Base-by-base conservation (phyloP, 2,329 filamentous ascomycete genomes). In the Torrubiella hemipterigena region DNA sequence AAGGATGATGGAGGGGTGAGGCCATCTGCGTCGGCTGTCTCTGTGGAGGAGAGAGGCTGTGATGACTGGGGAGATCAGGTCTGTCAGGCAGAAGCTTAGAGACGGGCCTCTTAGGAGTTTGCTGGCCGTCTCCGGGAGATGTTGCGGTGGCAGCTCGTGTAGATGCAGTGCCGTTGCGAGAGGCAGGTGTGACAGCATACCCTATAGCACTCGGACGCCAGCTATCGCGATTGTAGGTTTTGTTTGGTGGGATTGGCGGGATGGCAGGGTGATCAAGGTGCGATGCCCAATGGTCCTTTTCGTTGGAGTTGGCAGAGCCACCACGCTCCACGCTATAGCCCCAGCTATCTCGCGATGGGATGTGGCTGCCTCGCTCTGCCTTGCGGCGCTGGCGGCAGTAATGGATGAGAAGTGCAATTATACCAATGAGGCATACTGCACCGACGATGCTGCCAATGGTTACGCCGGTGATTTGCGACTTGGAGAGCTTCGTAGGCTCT, bases 381-480 rank as follows among this genome's bases (percentile, higher is more conserved):
- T 49, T 56, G 30, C 52, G 55, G n/a, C 66, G 60, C 7, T 51
- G 43, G 30, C 49, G 52, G 7, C 30, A 9, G 35, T 46, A 48
- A 27, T 42, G 43, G 27, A 63, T 55, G 4, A 59, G 56, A 11
- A 68, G 33, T 7, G 69, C 41, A 16, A 73, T 59, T 10, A 68
- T 45, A 5, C 56, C 58, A 17, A 72, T 43, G 6, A 61, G 65
- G 13, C 77, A 41, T 5, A 61, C 49, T 4, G 65, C 52, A 2
- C 62, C 63, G 5, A 64, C 67, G 5, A 63, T 59, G 9, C 63
- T 56, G 6, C 71, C 76, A 4, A 74, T 56, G 2, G 65, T 57
- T 36, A 81, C 73, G 6, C 74, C 76, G 13, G 63, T 64, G 28
- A 78, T 61, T 38, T 75, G 67, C 4, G 52, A 52, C 6, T 54